Evolutionary conservation across 1,284 basidiomycete genomes (phyloP), one percentile per base, ranked within the genome.

Genomic region (Bondarzewia mesenterica): DNA sequence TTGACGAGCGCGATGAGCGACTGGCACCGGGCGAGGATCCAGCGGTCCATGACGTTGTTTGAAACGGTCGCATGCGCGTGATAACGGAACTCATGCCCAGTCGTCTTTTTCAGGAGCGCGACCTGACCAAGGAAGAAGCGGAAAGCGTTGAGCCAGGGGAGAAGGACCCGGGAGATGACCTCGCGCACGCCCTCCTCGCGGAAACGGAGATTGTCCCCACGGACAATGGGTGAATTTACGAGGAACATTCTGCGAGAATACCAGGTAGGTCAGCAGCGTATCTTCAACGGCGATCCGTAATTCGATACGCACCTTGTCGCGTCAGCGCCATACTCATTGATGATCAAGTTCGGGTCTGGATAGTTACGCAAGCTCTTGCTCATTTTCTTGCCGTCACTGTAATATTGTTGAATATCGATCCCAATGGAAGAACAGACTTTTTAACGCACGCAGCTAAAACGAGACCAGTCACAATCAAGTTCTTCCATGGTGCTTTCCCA

Each of bases 101-200:
- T 79, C 20, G 82, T 81, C 67, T 96, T 96, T 67, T 93, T 88
- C 57, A 93, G 75, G 26, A 99, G 72, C 10, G 84, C 85, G 38
- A 85, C 91, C 65, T 98, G 95, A n/a, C 91, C 93, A 49, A 98
- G 77, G 83, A 99, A 97, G 80, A 99, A 99, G 56, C 95, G 91
- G 82, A 95, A 95, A 47, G 93, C 91, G 68, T 99, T 99, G 64
- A 99, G 81, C 93, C 95, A 98, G n/a, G 95, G 96, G 36, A 98
- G 76, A 57, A 99, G 85, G 25, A 97, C 94, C 20, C 91, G 87
- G 27, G 93, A 89, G 58, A 99, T 78, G 52, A 99, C 93, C 58
- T 98, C 95, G 58, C 92, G 89, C 49, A 99, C 96, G 55, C 96
- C 96, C 56, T 95, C 93, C 68, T 99, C 96, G 49, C 93, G 83